Evolutionary conservation across 805 yeast genomes (phyloP).

Genomic region (Barnettozyma wickerhamii): DNA sequence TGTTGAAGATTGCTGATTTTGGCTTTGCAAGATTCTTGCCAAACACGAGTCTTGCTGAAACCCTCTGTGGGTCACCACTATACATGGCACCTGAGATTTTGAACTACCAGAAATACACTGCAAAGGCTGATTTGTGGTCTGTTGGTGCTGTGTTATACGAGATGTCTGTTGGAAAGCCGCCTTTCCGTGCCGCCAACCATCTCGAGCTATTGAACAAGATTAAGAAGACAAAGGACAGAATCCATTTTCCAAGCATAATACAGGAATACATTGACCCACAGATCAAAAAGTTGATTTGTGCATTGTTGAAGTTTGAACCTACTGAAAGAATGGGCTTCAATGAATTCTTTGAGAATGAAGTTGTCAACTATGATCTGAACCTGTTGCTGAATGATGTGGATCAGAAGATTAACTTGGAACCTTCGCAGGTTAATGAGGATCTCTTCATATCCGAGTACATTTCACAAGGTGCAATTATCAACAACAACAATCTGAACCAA

Average conservation of each 20-base stretch:
- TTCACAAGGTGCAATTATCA: constrained; percentile 27
- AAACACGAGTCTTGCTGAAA: constrained; percentile 90
- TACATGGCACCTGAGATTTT: constrained; percentile 99
- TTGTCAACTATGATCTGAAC: constrained; percentile 51
- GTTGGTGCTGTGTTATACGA: constrained; percentile 96
- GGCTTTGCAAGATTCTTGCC: constrained; percentile 97
- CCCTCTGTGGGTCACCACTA: constrained; percentile 94
- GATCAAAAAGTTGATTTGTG: constrained; percentile 65
- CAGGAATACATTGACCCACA: constrained; percentile 48
- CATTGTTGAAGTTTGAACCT: constrained; percentile 78
- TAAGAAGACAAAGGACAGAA: constrained; percentile 73
- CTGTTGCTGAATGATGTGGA: constrained; percentile 29
- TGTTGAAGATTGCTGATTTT: constrained; percentile 92
- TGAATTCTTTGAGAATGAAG: constrained; percentile 77
- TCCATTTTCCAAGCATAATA: constrained; percentile 67
- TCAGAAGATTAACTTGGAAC: constrained; percentile 59
- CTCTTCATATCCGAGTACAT: constrained; percentile 83
- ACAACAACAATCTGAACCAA: constrained; percentile 16
- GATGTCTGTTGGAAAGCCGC: constrained; percentile 96
- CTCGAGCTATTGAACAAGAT: constrained; percentile 84
- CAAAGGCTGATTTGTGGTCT: constrained; percentile 97
- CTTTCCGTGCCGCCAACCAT: constrained; percentile 91
- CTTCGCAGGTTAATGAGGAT: constrained; percentile 64
- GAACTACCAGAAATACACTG: constrained; percentile 91
- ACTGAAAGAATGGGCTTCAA: constrained; percentile 82